Evolutionary conservation across 129 eudicot species (phyloP).

Genomic region (Dittrichia graveolens): DNA sequence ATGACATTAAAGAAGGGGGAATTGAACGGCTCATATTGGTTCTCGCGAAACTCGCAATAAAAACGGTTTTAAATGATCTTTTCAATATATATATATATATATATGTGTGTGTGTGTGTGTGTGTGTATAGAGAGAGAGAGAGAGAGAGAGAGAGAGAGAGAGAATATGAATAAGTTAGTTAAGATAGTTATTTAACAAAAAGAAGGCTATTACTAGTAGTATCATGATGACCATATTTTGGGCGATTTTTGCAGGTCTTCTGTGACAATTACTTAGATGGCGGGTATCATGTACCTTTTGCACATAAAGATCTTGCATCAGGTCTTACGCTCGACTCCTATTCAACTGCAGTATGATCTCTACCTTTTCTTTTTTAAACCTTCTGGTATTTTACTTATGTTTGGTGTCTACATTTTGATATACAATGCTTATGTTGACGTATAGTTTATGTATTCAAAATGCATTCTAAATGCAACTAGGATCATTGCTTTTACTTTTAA

Average conservation of each 20-base stretch:
- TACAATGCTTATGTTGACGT: not conserved
- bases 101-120: too few species aligned
- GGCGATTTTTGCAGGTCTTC: constrained; percentile 63
- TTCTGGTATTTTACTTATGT: not conserved
- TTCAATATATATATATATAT: too few species aligned
- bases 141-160: too few species aligned
- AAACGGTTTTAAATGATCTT: too few species aligned
- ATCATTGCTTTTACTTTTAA: constrained; percentile 11
- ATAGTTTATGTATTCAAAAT: not conserved
- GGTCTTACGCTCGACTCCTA: constrained; percentile 87
- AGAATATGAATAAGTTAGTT: too few species aligned
- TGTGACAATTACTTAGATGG: constrained; percentile 98
- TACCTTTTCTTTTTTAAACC: not conserved
- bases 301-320: constrained; percentile 91
- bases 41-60: too few species aligned
- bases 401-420: not conserved
- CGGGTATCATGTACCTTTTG: constrained; percentile 94
- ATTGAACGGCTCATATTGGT: too few species aligned
- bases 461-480: not conserved
- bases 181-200: not conserved
- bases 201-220: not conserved
- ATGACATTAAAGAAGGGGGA: too few species aligned
- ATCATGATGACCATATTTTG: not conserved
- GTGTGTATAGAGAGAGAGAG: too few species aligned
- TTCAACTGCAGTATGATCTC: constrained; percentile 63